Conservation (phyloP, 257 asterid species). For the Verbena officinalis region DNA sequence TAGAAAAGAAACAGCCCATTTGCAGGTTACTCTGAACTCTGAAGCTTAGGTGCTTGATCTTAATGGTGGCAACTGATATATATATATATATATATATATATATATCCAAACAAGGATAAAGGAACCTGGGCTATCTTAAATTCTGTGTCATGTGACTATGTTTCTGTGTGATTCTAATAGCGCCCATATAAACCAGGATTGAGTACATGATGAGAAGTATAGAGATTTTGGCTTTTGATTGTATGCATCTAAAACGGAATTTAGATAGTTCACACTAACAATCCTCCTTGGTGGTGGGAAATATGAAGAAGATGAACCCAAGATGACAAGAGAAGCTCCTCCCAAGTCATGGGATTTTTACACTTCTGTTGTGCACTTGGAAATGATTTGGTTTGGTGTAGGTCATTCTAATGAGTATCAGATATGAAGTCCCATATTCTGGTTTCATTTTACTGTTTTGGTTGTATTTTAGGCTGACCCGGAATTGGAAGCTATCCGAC, state of each 20-base stretch:
- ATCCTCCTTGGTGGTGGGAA: too few species aligned
- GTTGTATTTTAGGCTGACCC: constrained; percentile 76
- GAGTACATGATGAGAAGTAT: too few species aligned
- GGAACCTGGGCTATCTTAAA: background rate
- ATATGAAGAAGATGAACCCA: too few species aligned
- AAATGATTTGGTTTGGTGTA: background rate
- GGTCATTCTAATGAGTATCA: background rate
- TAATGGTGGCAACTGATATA: constrained; percentile 14
- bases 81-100: too few species aligned
- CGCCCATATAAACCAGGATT: background rate
- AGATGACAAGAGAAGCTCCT: too few species aligned
- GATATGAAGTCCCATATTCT: background rate
- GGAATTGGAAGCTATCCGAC: constrained; percentile 95
- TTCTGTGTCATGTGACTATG: background rate
- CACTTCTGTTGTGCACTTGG: background rate
- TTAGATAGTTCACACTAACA: too few species aligned
- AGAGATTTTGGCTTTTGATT: too few species aligned
- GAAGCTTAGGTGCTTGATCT: background rate
- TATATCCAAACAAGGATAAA: too few species aligned
- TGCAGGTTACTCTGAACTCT: background rate
- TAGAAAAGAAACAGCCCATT: too few species aligned
- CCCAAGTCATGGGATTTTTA: background rate
- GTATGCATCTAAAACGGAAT: too few species aligned
- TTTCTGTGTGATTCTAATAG: background rate
- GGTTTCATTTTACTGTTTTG: constrained; percentile 11